phyloP scores from a whole-genome alignment of 805 yeast genomes.

The Teunomyces funiuensis region DNA sequence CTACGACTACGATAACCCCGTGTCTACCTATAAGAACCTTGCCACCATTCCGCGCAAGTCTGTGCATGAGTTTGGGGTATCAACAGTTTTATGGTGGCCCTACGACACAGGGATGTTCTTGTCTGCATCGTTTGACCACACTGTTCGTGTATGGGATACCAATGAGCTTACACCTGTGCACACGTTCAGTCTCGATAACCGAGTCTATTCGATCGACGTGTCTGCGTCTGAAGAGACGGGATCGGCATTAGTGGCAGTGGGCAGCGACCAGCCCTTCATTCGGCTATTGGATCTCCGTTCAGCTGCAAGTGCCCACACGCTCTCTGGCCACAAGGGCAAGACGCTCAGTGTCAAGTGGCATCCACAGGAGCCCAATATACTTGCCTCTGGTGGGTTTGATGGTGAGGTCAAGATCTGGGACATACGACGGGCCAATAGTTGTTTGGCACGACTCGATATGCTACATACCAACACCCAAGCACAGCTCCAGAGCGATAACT shows the following conservation, averaged over 20 bases:
- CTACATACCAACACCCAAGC: conserved; percentile 36
- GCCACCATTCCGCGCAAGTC: conserved; percentile 39
- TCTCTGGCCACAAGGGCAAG: conserved; percentile 59
- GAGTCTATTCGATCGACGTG: conserved; percentile 68
- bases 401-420: conserved; percentile 89
- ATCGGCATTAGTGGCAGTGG: conserved; percentile 63
- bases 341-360: conserved; percentile 71
- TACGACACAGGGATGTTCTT: conserved; percentile 83
- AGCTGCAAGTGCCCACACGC: conserved; percentile 69
- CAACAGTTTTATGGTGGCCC: conserved; percentile 85
- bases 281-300: conserved; percentile 73
- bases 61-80: conserved; percentile 70
- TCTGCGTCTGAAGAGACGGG: conserved; percentile 17
- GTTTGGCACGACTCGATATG: conserved; percentile 64
- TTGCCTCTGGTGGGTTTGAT: conserved; percentile 79
- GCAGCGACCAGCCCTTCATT: conserved; percentile 66
- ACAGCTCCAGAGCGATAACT: conserved; percentile 21
- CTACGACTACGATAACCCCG: conserved; percentile 34
- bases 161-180: conserved; percentile 63
- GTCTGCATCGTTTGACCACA: conserved; percentile 76
- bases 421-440: conserved; percentile 63
- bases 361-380: conserved; percentile 56
- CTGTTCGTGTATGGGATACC: conserved; percentile 81
- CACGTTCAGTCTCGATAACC: conserved; percentile 57
- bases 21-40: conserved; percentile 21